phyloP scores from a whole-genome alignment of 768 basidiomycete genomes.

The Hortiboletus campestris region DNA sequence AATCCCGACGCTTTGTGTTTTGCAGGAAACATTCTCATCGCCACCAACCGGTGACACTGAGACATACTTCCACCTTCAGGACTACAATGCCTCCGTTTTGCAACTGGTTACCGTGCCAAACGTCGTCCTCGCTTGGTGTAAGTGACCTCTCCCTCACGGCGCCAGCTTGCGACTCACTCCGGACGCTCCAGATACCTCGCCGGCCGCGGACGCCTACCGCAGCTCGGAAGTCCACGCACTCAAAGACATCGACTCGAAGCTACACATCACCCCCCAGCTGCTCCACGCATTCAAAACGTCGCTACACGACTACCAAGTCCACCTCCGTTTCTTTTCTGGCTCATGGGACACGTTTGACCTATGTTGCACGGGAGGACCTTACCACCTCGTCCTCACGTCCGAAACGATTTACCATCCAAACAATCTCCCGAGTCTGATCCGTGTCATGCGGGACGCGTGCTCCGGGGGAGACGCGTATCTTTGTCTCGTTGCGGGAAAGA shows the following conservation, averaged over 20 bases:
- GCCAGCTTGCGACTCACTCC: background rate
- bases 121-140: slow-evolving; percentile 79
- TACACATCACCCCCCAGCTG: slow-evolving; percentile 65
- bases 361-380: slow-evolving; percentile 35
- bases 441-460: slow-evolving; percentile 46
- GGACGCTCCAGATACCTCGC: slow-evolving; percentile 52
- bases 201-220: slow-evolving; percentile 51
- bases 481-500: slow-evolving; percentile 87
- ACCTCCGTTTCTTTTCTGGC: slow-evolving; percentile 76
- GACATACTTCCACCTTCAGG: slow-evolving; percentile 77
- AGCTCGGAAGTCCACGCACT: slow-evolving; percentile 25
- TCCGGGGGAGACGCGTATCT: slow-evolving; percentile 20
- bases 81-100: slow-evolving; percentile 84
- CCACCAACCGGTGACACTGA: slow-evolving; percentile 18
- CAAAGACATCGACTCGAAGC: slow-evolving; percentile 41
- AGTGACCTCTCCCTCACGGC: slow-evolving; percentile 26
- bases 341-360: slow-evolving; percentile 67
- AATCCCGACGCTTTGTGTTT: slow-evolving; percentile 73
- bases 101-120: slow-evolving; percentile 80
- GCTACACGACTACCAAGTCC: slow-evolving; percentile 51
- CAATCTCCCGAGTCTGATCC: slow-evolving; percentile 59
- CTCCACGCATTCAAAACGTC: slow-evolving; percentile 63
- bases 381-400: slow-evolving; percentile 79
- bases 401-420: slow-evolving; percentile 87
- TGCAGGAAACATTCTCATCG: slow-evolving; percentile 56